phyloP scores from a whole-genome alignment of 371 early-diverging fungal species.

The Lichtheimia hyalospora region DNA sequence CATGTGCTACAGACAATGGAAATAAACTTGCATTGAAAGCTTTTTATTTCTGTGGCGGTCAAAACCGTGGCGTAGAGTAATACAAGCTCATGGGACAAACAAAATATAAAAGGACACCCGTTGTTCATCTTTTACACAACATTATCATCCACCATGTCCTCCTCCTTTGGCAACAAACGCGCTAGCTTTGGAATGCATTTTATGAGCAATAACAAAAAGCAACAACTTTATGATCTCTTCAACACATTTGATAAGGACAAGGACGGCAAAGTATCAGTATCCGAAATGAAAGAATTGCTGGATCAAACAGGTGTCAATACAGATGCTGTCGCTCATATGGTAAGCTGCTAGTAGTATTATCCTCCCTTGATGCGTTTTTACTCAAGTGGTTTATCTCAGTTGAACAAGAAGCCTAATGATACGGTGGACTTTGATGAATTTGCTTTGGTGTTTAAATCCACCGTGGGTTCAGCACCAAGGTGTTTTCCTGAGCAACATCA shows the following conservation, averaged over 20 bases:
- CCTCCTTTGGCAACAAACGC: conserved; percentile 17
- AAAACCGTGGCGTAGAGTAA: not conserved
- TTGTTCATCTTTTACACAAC: not conserved
- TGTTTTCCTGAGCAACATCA: conserved; percentile 27
- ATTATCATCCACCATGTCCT: not conserved
- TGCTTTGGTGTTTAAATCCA: conserved; percentile 37
- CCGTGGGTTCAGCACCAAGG: conserved; percentile 27
- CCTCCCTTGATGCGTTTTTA: no score
- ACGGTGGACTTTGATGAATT: conserved; percentile 34
- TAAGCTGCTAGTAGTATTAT: conserved; percentile 3
- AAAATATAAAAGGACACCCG: not conserved
- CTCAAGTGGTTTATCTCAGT: not conserved
- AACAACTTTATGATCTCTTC: conserved; percentile 37
- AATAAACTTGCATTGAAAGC: not conserved
- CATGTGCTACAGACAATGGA: no score
- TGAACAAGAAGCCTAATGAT: conserved; percentile 2
- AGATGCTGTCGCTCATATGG: conserved; percentile 18
- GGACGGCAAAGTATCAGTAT: conserved; percentile 29
- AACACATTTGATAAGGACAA: conserved; percentile 37
- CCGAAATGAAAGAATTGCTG: conserved; percentile 30
- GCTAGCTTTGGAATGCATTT: conserved; percentile 37
- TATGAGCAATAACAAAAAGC: conserved; percentile 28
- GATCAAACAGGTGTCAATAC: conserved; percentile 24
- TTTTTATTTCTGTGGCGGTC: not conserved
- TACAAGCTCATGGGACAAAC: not conserved